Evolutionary conservation across 768 basidiomycete species (phyloP).

Genomic region (Tricholomella constricta): DNA sequence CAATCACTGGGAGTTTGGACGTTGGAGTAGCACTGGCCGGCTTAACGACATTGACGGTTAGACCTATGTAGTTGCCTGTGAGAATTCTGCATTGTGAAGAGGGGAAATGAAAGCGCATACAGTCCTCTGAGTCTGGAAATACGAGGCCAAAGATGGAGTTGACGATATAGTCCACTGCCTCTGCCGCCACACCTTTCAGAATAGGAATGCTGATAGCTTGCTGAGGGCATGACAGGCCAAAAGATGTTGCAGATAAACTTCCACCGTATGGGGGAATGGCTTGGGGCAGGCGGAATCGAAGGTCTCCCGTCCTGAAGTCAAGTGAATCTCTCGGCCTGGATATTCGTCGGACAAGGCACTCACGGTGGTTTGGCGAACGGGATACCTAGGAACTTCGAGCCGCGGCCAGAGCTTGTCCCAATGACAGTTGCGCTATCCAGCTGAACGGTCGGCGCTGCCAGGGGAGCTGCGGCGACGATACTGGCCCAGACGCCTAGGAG

Average conservation of each 20-base stretch:
- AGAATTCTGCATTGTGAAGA: background rate
- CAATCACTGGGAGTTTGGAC: slow-evolving; percentile 54
- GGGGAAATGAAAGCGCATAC: slow-evolving; percentile 29
- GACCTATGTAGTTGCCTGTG: slow-evolving; percentile 30
- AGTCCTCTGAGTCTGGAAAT: slow-evolving; percentile 45
- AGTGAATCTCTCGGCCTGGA: background rate
- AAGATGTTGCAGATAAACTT: slow-evolving; percentile 37
- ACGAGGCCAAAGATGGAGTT: slow-evolving; percentile 30
- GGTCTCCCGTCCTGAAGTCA: slow-evolving; percentile 32
- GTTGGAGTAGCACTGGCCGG: slow-evolving; percentile 40
- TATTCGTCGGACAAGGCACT: slow-evolving; percentile 14
- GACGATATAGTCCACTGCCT: slow-evolving; percentile 34
- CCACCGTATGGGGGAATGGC: slow-evolving; percentile 37
- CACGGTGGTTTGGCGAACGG: slow-evolving; percentile 60
- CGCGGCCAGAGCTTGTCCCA: slow-evolving; percentile 35
- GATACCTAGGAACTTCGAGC: slow-evolving; percentile 50
- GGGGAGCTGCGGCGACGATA: slow-evolving; percentile 19
- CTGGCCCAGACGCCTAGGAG: background rate
- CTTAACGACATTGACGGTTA: slow-evolving; percentile 54
- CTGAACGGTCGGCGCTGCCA: slow-evolving; percentile 35
- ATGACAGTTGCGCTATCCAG: slow-evolving; percentile 48
- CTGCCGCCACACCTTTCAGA: slow-evolving; percentile 33
- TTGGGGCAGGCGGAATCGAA: slow-evolving; percentile 45
- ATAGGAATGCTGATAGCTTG: slow-evolving; percentile 39
- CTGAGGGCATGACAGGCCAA: slow-evolving; percentile 50